Conservation (phyloP, 768 basidiomycete species). For the Melanogaster broomeanus region DNA sequence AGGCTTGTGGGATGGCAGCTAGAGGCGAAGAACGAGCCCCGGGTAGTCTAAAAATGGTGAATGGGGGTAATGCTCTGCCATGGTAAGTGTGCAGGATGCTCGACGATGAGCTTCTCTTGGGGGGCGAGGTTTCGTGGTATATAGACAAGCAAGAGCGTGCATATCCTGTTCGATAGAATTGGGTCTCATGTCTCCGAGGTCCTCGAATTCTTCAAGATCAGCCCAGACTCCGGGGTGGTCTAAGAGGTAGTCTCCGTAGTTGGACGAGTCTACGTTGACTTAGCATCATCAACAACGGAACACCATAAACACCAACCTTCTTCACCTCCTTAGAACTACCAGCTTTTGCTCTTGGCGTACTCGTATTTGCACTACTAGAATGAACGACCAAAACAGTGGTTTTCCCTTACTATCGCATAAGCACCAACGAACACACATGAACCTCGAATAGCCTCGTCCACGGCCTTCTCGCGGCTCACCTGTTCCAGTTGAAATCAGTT, state of each 20-base stretch:
- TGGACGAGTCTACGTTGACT: slow-evolving; percentile 20
- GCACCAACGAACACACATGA: too few relatives aligned
- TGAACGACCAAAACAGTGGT: too few relatives aligned
- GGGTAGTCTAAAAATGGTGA: neutral
- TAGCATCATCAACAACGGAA: too few relatives aligned
- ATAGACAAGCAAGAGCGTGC: slow-evolving; percentile 25
- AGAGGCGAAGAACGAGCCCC: neutral
- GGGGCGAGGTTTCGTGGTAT: slow-evolving; percentile 22
- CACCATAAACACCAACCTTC: too few relatives aligned
- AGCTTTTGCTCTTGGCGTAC: too few relatives aligned
- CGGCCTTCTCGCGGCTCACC: too few relatives aligned
- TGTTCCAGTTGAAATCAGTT: too few relatives aligned
- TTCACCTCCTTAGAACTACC: too few relatives aligned
- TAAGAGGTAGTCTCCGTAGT: slow-evolving; percentile 31
- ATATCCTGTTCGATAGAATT: slow-evolving; percentile 28
- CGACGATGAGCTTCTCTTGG: slow-evolving; percentile 21
- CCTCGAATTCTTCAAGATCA: slow-evolving; percentile 20
- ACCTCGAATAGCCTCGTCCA: too few relatives aligned
- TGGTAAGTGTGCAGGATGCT: slow-evolving; percentile 18
- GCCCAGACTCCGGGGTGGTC: slow-evolving; percentile 16
- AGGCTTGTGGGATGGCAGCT: neutral
- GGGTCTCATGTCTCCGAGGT: slow-evolving; percentile 14
- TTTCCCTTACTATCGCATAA: too few relatives aligned
- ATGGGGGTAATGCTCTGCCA: slow-evolving; percentile 16
- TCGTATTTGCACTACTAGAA: too few relatives aligned